Base-by-base conservation (phyloP, 768 basidiomycete genomes). In the Suillus alpinus region DNA sequence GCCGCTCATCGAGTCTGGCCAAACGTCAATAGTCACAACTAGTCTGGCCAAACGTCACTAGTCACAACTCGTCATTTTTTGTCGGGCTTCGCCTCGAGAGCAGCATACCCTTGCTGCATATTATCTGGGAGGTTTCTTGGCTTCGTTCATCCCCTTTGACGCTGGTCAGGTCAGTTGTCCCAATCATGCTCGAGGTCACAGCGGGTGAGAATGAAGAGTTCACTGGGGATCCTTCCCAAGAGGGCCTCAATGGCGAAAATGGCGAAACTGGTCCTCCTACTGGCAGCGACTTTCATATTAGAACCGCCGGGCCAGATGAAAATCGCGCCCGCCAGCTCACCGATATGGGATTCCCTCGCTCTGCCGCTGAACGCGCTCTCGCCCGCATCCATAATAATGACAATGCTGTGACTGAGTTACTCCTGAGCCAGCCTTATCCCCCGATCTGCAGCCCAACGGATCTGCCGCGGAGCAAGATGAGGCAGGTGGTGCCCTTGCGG, bases 311-410 rank as follows among this genome's bases (percentile, higher is more conserved):
- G 13, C 84, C 89, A 0, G 91, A 94, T 70, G 93, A 95, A 71
- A 81, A 80, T 50, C 85, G 89, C 39, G 85, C 98, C 58, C 83
- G 85, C 56, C 90, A 94, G 67, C 80, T 98, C 58, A 88, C 86
- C 10, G 97, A 98, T 68, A 98, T 99, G 97, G 97, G 97, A 50
- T 99, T 98, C 79, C 86, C 90, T 39, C 86, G 94, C n/a, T 83
- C 86, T 44, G 92, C 92, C 13, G 93, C 88, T 2, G 91, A 92
- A 69, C 83, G 88, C 56, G 96, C 96, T 4, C 78, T 99, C 41
- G 73, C 81, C 20, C 91, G 95, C 12, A 87, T 89, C 4, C 86
- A 89, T 63, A 98, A 98, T 74, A 95, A 97, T 68, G 80, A 97
- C 67, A 87, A 81, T 47, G 86, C 90, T 5, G 97, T 97, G 4